These are phyloP conservation scores for Phytophthora tentaculata DNA, from an alignment of 352 stramenopile genomes.

Conservation along the genomic window DNA sequence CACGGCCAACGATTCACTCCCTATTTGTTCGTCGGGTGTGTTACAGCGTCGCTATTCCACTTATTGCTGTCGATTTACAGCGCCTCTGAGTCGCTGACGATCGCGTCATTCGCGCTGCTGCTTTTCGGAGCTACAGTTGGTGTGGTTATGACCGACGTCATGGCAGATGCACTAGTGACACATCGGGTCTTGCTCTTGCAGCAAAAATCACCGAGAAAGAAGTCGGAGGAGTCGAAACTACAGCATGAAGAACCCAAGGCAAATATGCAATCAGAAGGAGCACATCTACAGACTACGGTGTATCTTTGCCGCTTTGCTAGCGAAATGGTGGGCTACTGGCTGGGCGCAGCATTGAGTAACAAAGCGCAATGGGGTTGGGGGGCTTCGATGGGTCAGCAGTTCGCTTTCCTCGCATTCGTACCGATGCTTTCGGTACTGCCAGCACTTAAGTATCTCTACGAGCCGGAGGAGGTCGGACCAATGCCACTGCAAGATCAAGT, in stretches of 20 bases:
- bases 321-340: slow-evolving; percentile 83
- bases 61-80: slow-evolving; percentile 44
- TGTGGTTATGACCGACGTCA: slow-evolving; percentile 85
- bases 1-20: slow-evolving; percentile 68
- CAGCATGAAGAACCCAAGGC: slow-evolving; percentile 15
- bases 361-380: slow-evolving; percentile 55
- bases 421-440: slow-evolving; percentile 68
- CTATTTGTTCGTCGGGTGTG: slow-evolving; percentile 75
- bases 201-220: slow-evolving; percentile 16
- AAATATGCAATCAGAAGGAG: slow-evolving; percentile 43
- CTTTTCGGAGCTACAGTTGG: slow-evolving; percentile 82
- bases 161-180: slow-evolving; percentile 76
- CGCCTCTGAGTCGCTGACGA: slow-evolving; percentile 43
- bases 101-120: slow-evolving; percentile 75
- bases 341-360: slow-evolving; percentile 69
- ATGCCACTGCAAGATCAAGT: slow-evolving; percentile 48
- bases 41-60: slow-evolving; percentile 67
- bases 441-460: slow-evolving; percentile 59
- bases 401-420: slow-evolving; percentile 61
- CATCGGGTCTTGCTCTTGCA: slow-evolving; percentile 54
- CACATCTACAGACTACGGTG: slow-evolving; percentile 66
- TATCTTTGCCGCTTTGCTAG: slow-evolving; percentile 82
- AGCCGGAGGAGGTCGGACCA: slow-evolving; percentile 44
- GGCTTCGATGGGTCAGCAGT: slow-evolving; percentile 68
- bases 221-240: slow-evolving; percentile 25